Conservation (phyloP, 345 rosid genomes). For the Eucalyptus erythrocorys region DNA sequence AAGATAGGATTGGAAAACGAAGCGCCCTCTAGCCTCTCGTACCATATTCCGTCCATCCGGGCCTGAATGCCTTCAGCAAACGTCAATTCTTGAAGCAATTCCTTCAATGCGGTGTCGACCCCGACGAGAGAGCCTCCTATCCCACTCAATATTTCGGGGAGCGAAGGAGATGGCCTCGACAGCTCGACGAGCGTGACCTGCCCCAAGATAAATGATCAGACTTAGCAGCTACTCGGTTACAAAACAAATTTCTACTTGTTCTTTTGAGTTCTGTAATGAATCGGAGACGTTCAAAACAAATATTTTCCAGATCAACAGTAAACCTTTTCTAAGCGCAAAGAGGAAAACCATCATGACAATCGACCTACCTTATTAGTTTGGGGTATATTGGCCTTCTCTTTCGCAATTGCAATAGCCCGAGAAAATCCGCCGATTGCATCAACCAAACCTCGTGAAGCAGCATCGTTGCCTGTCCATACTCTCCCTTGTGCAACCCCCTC, state of each 20-base stretch:
- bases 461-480: slow-evolving; percentile 96
- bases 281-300: background rate
- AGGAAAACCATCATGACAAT: background rate
- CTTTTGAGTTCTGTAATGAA: background rate
- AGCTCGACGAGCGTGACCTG: slow-evolving; percentile 86
- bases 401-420: slow-evolving; percentile 83
- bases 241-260: background rate
- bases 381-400: slow-evolving; percentile 75
- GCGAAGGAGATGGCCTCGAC: slow-evolving; percentile 61
- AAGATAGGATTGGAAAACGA: slow-evolving; percentile 41
- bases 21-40: slow-evolving; percentile 57
- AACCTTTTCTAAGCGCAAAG: background rate
- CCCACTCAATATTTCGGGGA: slow-evolving; percentile 65
- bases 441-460: slow-evolving; percentile 67
- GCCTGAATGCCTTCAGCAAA: slow-evolving; percentile 68
- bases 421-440: slow-evolving; percentile 92
- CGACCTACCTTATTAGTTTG: slow-evolving; percentile 39
- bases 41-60: slow-evolving; percentile 88
- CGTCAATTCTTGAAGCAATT: slow-evolving; percentile 44
- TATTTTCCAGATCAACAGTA: background rate
- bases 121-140: slow-evolving; percentile 59
- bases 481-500: slow-evolving; percentile 97
- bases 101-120: slow-evolving; percentile 53
- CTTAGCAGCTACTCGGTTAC: background rate
- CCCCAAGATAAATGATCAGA: background rate